phyloP scores from a whole-genome alignment of 148 eudicot genomes.

The Linanthus parryae region DNA sequence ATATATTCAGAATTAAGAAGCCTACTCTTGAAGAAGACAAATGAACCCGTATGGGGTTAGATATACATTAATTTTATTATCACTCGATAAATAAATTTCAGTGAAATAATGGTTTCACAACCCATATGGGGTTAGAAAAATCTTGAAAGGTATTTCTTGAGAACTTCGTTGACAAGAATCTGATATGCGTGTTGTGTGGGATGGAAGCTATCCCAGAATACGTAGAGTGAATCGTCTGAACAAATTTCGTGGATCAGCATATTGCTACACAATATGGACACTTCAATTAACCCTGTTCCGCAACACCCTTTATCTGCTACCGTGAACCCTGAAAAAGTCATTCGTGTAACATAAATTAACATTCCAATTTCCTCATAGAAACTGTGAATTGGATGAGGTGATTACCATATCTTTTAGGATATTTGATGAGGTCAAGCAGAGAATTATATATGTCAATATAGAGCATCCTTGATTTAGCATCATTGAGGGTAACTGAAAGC shows the following conservation, averaged over 20 bases:
- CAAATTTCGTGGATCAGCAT: slow-evolving; percentile 20
- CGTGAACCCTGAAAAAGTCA: slow-evolving; percentile 30
- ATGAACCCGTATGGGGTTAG: too few relatives aligned
- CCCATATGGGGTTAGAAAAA: too few relatives aligned
- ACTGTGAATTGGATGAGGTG: not conserved
- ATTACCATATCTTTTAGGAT: slow-evolving; percentile 36
- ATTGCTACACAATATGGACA: slow-evolving; percentile 25
- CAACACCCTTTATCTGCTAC: slow-evolving; percentile 34
- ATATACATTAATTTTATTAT: too few relatives aligned
- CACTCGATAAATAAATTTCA: too few relatives aligned
- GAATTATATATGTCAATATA: slow-evolving; percentile 39
- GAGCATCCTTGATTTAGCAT: slow-evolving; percentile 22
- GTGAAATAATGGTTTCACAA: too few relatives aligned
- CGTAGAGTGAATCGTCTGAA: slow-evolving; percentile 18
- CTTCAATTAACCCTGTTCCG: slow-evolving; percentile 40
- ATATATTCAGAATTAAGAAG: too few relatives aligned
- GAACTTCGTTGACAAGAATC: slow-evolving; percentile 7
- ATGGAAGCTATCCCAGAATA: slow-evolving; percentile 51
- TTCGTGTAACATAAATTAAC: too few relatives aligned
- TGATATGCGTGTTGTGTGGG: slow-evolving; percentile 34
- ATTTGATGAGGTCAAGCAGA: slow-evolving; percentile 30
- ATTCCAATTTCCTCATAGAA: too few relatives aligned
- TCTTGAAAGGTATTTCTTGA: too few relatives aligned
- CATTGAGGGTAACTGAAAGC: slow-evolving; percentile 1
- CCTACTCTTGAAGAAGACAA: too few relatives aligned